Evolutionary conservation across 306 rosid genomes (phyloP), one percentile per base, ranked within the genome.

Genomic region (barrel medic (Medicago truncatula)): DNA sequence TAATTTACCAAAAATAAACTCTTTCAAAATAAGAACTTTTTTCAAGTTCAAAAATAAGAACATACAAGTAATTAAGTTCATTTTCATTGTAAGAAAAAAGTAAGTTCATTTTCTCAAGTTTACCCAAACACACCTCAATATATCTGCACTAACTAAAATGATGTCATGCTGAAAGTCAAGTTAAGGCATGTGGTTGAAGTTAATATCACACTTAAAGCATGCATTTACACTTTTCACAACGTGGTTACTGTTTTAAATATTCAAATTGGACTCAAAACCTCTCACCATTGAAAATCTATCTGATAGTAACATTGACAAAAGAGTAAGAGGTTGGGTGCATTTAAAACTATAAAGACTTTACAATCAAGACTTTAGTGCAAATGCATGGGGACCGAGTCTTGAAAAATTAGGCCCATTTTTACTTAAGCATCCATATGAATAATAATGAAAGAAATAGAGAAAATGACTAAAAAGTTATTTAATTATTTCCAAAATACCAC

Each of bases 111-210:
- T 6, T 59, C 17, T 23, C 17, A 25, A 59, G 66, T 25, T 25
- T 25, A 28, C 6, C 18, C 66, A 59, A 59, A 18, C 13, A 18
- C 60, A 18, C 65, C 63, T 23, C 8, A 58, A 28, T 12, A 59
- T 25, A 25, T 25, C 25, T 25, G 65, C 17, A 11, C 5, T 14
- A 28, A 25, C 28, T 60, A 60, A 60, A 60, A 60, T 7, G 23
- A 60, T 28, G 17, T 31, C 41, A 28, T 28, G 41, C 43, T 36
- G 6, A 14, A 31, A 59, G 65, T 59, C 10, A 31, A 59, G 17
- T 12, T 14, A 60, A 61, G 66, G 43, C 67, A 61, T 31, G 43
- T 61, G 67, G 4, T 31, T 61, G 67, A 61, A 61, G 67, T 61
- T 31, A 61, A 60, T 31, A 14, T 25, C 1, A 59, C 43, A 61